These are phyloP conservation scores for Rosa rugosa DNA, from an alignment of 306 rosid genomes.

Conservation along the genomic window DNA sequence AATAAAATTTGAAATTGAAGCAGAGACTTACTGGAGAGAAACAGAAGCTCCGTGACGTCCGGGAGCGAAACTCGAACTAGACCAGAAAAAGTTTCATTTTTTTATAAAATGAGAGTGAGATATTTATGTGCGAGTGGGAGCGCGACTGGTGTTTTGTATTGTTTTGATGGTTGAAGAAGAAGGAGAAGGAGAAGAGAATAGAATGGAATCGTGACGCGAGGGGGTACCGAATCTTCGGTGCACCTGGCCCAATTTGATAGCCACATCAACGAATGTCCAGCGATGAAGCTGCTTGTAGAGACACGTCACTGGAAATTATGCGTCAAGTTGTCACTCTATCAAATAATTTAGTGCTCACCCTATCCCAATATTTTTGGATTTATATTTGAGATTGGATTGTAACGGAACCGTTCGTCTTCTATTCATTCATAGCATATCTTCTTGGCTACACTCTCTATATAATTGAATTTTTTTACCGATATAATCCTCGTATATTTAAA, in stretches of 20 bases:
- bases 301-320: too few species aligned
- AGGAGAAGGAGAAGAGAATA: too few species aligned
- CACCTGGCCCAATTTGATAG: background rate
- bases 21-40: background rate
- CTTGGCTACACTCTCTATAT: too few species aligned
- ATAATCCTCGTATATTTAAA: too few species aligned
- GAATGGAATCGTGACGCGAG: background rate
- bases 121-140: background rate
- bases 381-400: too few species aligned
- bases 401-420: too few species aligned
- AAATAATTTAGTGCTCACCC: too few species aligned
- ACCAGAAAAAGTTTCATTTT: background rate
- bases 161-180: background rate
- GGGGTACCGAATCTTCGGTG: background rate
- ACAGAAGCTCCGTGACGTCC: background rate
- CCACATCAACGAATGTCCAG: background rate
- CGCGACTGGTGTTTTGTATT: background rate
- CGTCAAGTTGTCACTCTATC: too few species aligned
- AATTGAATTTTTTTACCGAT: too few species aligned
- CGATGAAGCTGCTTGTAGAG: background rate
- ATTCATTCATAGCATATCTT: too few species aligned
- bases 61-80: background rate
- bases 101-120: background rate
- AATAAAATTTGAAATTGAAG: background rate
- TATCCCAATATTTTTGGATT: too few species aligned